phyloP scores from a whole-genome alignment of 768 basidiomycete species.

The Suillus subluteus region DNA sequence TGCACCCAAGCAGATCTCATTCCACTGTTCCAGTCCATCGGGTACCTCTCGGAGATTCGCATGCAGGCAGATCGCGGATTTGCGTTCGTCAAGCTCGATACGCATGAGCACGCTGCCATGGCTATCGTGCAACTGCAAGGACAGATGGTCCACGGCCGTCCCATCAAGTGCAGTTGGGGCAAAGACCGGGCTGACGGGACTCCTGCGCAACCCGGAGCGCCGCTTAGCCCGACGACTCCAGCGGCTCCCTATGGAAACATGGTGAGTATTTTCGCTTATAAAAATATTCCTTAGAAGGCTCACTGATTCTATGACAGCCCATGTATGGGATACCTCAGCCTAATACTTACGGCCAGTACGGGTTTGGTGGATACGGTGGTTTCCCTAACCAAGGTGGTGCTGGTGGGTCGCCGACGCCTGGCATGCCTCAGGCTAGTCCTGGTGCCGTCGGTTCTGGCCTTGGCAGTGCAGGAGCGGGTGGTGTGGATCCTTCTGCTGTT shows the following conservation, averaged over 20 bases:
- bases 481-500: slow-evolving; percentile 52
- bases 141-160: slow-evolving; percentile 94
- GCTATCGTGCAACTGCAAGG: slow-evolving; percentile 97
- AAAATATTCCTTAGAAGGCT: slow-evolving; percentile 13
- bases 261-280: slow-evolving; percentile 44
- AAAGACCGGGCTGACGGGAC: slow-evolving; percentile 88
- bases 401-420: slow-evolving; percentile 42
- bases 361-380: slow-evolving; percentile 73
- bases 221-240: slow-evolving; percentile 65
- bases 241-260: slow-evolving; percentile 76
- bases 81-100: slow-evolving; percentile 98
- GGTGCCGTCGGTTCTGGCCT: slow-evolving; percentile 58
- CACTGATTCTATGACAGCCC: slow-evolving; percentile 48
- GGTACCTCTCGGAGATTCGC: slow-evolving; percentile 97
- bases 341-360: slow-evolving; percentile 72
- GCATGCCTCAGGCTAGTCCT: slow-evolving; percentile 60
- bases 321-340: slow-evolving; percentile 93
- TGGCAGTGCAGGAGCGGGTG: slow-evolving; percentile 59
- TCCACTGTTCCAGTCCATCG: slow-evolving; percentile 97
- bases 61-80: slow-evolving; percentile 99
- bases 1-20: slow-evolving; percentile 97
- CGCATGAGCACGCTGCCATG: slow-evolving; percentile 97
- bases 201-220: slow-evolving; percentile 47
- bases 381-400: slow-evolving; percentile 65
- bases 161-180: slow-evolving; percentile 99